Evolutionary conservation across 2,329 filamentous ascomycete species (phyloP).

Genomic region (Epichloe brachyelytri): DNA sequence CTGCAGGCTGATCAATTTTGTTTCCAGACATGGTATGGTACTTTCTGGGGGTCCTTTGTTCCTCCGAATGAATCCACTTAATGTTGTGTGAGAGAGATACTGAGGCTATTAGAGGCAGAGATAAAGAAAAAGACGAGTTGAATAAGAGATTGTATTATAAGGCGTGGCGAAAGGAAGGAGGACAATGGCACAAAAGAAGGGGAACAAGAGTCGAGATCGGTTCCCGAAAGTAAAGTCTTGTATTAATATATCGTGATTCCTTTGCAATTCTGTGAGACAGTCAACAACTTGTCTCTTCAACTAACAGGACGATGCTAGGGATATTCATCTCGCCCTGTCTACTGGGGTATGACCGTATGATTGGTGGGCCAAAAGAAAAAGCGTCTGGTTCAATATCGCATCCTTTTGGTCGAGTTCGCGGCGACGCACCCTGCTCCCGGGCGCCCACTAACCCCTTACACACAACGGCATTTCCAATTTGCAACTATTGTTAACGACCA

Average conservation of each 20-base stretch:
- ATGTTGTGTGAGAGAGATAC: too few species aligned
- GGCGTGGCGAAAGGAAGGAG: not conserved
- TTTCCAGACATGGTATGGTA: slow-evolving; percentile 2
- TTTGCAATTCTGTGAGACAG: not conserved
- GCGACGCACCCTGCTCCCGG: not conserved
- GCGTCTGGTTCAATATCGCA: too few species aligned
- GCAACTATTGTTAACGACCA: not conserved
- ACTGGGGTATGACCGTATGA: not conserved
- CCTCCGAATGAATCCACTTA: too few species aligned
- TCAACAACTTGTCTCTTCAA: not conserved
- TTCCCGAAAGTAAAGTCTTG: not conserved
- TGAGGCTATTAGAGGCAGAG: too few species aligned
- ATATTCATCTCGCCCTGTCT: not conserved
- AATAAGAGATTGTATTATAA: not conserved
- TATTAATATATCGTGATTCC: not conserved
- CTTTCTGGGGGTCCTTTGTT: not conserved
- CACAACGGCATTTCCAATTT: not conserved
- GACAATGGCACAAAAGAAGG: not conserved
- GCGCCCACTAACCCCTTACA: not conserved
- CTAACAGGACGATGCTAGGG: not conserved
- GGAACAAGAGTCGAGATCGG: not conserved
- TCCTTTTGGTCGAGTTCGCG: not conserved
- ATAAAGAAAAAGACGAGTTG: too few species aligned
- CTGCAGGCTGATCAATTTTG: slow-evolving; percentile 5
- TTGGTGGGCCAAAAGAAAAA: not conserved